Evolutionary conservation across 2,329 filamentous ascomycete species (phyloP), one percentile per base, ranked within the genome.

Genomic region (Aspergillus neoniger): DNA sequence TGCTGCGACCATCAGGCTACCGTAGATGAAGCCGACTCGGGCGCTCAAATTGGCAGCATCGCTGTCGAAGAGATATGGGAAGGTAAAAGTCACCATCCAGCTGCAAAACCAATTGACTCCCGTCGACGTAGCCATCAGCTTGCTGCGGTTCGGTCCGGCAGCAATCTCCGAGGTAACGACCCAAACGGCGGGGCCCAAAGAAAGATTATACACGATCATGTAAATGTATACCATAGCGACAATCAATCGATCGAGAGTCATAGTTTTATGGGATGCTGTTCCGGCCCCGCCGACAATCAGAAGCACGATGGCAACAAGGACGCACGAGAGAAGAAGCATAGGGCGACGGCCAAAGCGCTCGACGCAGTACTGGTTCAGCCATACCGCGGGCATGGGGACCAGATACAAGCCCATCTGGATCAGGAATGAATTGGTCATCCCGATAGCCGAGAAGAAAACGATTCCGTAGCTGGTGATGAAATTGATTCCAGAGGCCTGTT

Each of bases 11-110:
- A 63, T 65, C n/a, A 67, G 54, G 4, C 68, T 65, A 21, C 65
- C 65, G 44, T 71, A 73, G 21, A 73, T 68, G 38, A 72, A 73
- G 23, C 67, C 70, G 1, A 72, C 67, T 43, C 70, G 72, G 4
- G 69, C 70, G 28, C 64, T 65, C 2, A 73, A 64, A 38, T 67
- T 66, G 19, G 66, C 66, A 28, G 64, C 57, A 50, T 63, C 58
- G 15, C 55, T 48, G 19, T 63, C 50, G 47, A 63, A 63, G 17
- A 63, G 55, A 55, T 61, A 63, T 1, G 61, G 61, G 10, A 61
- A 53, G 12, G 60, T 59, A 23, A 63, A 63, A 1, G 61, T 58
- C 39, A 59, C 60, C 55, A 63, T 58, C 21, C 48, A 61, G 44
- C 48, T 61, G 55, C 36, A 63, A 23, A 19, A 57, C 61, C 10